Evolutionary conservation across 768 basidiomycete genomes (phyloP).

Genomic region (Russula compacta): DNA sequence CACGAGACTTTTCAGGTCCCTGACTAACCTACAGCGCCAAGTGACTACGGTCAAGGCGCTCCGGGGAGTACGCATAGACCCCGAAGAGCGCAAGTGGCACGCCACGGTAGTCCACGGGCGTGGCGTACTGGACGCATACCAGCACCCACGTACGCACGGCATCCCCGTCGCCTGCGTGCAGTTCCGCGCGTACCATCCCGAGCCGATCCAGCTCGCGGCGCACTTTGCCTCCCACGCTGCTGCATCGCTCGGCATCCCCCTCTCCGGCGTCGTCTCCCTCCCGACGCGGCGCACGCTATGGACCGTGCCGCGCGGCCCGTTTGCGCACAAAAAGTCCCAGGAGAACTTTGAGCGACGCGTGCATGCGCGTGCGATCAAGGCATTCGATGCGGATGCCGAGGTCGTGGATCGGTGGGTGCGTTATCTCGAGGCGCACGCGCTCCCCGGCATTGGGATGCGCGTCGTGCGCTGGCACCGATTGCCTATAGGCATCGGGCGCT

Average conservation of each 20-base stretch:
- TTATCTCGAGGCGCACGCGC: conserved; percentile 64
- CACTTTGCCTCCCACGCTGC: conserved; percentile 83
- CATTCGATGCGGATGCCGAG: conserved; percentile 77
- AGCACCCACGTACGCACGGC: conserved; percentile 52
- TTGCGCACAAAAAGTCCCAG: conserved; percentile 87
- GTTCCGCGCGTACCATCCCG: conserved; percentile 65
- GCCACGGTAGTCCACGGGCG: conserved; percentile 57
- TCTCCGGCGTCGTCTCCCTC: conserved; percentile 51
- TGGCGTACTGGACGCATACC: conserved; percentile 41
- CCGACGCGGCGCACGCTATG: conserved; percentile 72
- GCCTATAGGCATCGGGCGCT: conserved; percentile 42
- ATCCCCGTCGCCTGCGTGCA: conserved; percentile 78
- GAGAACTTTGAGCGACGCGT: conserved; percentile 88
- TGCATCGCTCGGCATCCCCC: conserved; percentile 73
- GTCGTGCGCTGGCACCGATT: conserved; percentile 67
- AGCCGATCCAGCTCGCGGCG: conserved; percentile 66
- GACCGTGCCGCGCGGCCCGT: conserved; percentile 82
- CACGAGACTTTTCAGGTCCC: not conserved
- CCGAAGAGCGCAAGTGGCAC: conserved; percentile 35
- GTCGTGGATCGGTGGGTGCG: conserved; percentile 73
- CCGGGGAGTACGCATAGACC: conserved; percentile 4
- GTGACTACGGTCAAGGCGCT: not conserved
- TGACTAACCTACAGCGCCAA: not conserved
- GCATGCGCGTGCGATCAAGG: conserved; percentile 81
- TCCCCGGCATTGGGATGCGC: conserved; percentile 85